A percentile compares a stretch with the other conserved stretches of the same genome.
These are phyloP conservation scores for Sphagnurus paluster DNA, from an alignment of 1,284 basidiomycete species.

Conservation along the genomic window DNA sequence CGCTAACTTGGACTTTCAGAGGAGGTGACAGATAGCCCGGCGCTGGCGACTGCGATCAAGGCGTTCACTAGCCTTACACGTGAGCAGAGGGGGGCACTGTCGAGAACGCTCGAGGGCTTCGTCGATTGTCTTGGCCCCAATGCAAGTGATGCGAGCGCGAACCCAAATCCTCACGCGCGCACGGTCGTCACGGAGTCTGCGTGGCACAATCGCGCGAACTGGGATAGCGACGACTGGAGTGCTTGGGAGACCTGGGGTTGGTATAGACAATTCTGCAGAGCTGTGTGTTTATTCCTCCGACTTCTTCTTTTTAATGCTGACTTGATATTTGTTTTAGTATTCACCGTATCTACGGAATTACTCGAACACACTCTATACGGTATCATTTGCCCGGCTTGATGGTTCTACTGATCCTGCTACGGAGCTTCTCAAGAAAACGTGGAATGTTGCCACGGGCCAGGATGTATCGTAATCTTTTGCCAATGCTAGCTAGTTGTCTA, in stretches of 20 bases:
- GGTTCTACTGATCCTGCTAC: slow-evolving; percentile 55
- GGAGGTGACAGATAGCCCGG: slow-evolving; percentile 60
- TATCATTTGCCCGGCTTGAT: slow-evolving; percentile 64
- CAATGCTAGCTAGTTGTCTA: not conserved
- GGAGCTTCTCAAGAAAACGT: slow-evolving; percentile 60
- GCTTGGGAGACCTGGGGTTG: slow-evolving; percentile 85
- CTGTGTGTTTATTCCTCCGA: slow-evolving; percentile 46
- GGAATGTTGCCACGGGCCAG: slow-evolving; percentile 69
- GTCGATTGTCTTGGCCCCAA: slow-evolving; percentile 50
- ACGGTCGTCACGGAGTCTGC: slow-evolving; percentile 57
- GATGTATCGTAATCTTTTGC: slow-evolving; percentile 23
- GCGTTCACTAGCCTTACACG: slow-evolving; percentile 69
- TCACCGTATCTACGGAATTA: slow-evolving; percentile 75
- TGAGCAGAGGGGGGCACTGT: slow-evolving; percentile 73
- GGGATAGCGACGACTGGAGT: slow-evolving; percentile 73
- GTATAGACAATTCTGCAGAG: slow-evolving; percentile 83
- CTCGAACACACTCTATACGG: slow-evolving; percentile 60
- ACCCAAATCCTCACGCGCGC: slow-evolving; percentile 46
- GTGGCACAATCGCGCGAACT: slow-evolving; percentile 69
- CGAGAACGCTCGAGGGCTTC: slow-evolving; percentile 70
- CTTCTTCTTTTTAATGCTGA: slow-evolving; percentile 5
- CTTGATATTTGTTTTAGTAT: slow-evolving; percentile 46
- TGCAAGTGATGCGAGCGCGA: slow-evolving; percentile 4
- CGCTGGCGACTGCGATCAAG: slow-evolving; percentile 67
- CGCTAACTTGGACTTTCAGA: slow-evolving; percentile 25